Evolutionary conservation across 2,329 filamentous ascomycete genomes (phyloP).

Genomic region (Exophiala dermatitidis): DNA sequence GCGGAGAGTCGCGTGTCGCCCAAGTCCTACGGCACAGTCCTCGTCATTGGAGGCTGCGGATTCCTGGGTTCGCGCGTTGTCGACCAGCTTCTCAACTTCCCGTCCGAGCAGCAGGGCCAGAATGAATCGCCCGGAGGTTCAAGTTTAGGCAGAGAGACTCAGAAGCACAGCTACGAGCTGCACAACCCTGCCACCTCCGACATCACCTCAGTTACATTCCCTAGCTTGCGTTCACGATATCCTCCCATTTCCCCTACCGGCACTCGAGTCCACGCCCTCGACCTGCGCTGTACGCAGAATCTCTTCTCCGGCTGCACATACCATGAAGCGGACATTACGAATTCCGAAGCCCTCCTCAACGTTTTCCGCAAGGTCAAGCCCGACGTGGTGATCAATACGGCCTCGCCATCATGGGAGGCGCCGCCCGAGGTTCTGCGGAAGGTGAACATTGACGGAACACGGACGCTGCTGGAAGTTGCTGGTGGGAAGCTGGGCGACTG

Average conservation of each 20-base stretch:
- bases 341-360: conserved; percentile 51
- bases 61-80: conserved; percentile 80
- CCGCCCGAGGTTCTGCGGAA: conserved; percentile 60
- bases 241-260: conserved; percentile 37
- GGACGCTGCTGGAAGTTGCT: conserved; percentile 58
- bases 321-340: conserved; percentile 71
- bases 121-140: neutral
- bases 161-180: conserved; percentile 28
- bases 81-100: conserved; percentile 60
- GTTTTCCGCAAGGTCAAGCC: conserved; percentile 63
- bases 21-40: conserved; percentile 57
- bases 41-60: conserved; percentile 76
- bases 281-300: conserved; percentile 65
- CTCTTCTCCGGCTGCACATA: conserved; percentile 57
- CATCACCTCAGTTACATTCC: conserved; percentile 32
- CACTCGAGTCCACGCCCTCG: conserved; percentile 59
- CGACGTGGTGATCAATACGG: conserved; percentile 85
- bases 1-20: conserved; percentile 23
- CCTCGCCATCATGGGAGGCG: conserved; percentile 55
- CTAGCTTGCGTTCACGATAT: conserved; percentile 35
- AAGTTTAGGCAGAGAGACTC: conserved; percentile 12
- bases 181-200: conserved; percentile 28
- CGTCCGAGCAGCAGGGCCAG: conserved; percentile 33
- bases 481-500: conserved; percentile 59
- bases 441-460: conserved; percentile 85